phyloP scores from a whole-genome alignment of 176 grass and related monocot species.

The Paspalum notatum region DNA sequence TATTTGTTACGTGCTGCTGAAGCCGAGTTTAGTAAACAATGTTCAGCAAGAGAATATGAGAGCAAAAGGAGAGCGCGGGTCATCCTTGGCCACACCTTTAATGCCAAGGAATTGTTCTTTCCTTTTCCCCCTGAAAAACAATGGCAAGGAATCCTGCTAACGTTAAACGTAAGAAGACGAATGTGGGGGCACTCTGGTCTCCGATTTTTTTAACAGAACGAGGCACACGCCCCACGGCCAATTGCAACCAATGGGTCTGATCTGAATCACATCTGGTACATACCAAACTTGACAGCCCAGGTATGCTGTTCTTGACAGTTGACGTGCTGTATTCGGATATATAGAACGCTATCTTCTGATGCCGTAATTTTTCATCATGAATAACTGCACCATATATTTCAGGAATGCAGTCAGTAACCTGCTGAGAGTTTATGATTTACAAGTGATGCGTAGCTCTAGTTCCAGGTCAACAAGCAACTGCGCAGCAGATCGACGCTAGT shows the following conservation, averaged over 20 bases:
- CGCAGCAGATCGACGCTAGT: too few species aligned
- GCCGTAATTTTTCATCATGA: neutral
- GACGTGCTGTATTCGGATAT: neutral
- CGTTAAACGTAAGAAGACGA: neutral
- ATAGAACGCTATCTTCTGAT: neutral
- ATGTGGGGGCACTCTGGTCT: neutral
- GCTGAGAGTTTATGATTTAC: neutral
- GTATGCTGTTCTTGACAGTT: neutral
- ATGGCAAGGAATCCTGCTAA: neutral
- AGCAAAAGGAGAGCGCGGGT: neutral
- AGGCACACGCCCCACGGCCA: too few species aligned
- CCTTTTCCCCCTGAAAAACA: neutral
- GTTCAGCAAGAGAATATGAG: conserved; percentile 9
- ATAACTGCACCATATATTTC: neutral
- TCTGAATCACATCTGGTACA: neutral
- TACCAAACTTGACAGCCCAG: neutral
- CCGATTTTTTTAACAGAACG: neutral
- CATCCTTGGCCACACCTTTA: conserved; percentile 5
- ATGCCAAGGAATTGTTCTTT: conserved; percentile 24
- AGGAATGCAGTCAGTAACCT: neutral
- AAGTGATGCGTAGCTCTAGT: neutral
- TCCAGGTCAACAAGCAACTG: conserved; percentile 16
- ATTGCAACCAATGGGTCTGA: neutral
- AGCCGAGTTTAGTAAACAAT: conserved; percentile 21
- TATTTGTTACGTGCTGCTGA: conserved; percentile 26